These are phyloP conservation scores for Parachlorella kessleri DNA, from an alignment of 139 green algal genomes.

Conservation along the genomic window DNA sequence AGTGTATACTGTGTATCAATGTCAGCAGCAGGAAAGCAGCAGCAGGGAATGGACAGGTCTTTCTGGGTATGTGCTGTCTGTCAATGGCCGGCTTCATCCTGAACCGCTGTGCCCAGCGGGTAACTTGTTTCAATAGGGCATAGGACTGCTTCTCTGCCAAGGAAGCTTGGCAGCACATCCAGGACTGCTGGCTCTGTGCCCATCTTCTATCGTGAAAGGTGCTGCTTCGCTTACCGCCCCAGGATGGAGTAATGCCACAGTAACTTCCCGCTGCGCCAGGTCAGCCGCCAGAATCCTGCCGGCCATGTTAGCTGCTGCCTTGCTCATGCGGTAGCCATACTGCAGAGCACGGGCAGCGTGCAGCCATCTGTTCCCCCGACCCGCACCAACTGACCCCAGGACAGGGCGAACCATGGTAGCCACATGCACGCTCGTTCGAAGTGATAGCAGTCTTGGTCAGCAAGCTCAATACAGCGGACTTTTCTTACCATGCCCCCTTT, in stretches of 20 bases:
- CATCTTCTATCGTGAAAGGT: too few relatives aligned
- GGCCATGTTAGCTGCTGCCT: constrained; percentile 64
- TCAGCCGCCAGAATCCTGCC: constrained; percentile 53
- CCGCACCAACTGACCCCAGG: background rate
- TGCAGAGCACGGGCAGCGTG: constrained; percentile 11
- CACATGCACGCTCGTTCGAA: background rate
- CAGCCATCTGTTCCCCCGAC: background rate
- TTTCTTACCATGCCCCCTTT: constrained; percentile 17
- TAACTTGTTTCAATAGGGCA: too few relatives aligned
- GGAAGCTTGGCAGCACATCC: too few relatives aligned
- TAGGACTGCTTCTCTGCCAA: too few relatives aligned
- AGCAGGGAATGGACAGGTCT: too few relatives aligned
- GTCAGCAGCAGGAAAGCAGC: too few relatives aligned
- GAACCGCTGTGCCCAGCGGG: too few relatives aligned
- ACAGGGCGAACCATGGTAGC: background rate
- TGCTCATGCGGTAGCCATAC: constrained; percentile 66
- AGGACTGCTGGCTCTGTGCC: too few relatives aligned
- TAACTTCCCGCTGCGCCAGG: constrained; percentile 43
- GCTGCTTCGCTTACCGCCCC: constrained; percentile 54
- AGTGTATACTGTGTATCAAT: too few relatives aligned
- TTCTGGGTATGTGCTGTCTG: too few relatives aligned
- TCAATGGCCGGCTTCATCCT: too few relatives aligned
- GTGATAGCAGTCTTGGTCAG: background rate
- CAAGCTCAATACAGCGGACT: background rate
- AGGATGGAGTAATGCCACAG: constrained; percentile 58